These are phyloP conservation scores for Bruguiera sexangula DNA, from an alignment of 345 rosid genomes.

Conservation along the genomic window DNA sequence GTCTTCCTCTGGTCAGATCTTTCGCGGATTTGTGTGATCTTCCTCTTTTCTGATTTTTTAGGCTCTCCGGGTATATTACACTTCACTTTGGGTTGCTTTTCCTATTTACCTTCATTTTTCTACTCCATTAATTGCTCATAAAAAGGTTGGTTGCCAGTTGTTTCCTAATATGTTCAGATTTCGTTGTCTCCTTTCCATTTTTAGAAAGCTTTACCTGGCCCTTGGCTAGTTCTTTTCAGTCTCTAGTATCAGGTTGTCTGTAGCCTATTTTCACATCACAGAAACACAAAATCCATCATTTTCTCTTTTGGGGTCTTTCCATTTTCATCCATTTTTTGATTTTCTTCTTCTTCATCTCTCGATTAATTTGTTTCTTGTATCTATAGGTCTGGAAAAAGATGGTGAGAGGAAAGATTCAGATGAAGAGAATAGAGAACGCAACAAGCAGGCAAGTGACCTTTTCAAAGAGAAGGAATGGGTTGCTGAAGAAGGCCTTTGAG, in stretches of 20 bases:
- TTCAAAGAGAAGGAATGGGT: constrained; percentile 79
- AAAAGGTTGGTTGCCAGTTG: constrained; percentile 3
- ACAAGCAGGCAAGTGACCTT: constrained; percentile 91
- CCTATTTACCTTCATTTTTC: background rate
- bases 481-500: constrained; percentile 80
- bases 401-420: constrained; percentile 86
- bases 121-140: background rate
- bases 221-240: constrained; percentile 7
- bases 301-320: constrained; percentile 4
- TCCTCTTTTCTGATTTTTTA: background rate
- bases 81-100: background rate
- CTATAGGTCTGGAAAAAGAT: constrained; percentile 23
- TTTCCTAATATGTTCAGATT: constrained; percentile 26
- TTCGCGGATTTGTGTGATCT: constrained; percentile 20
- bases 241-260: background rate
- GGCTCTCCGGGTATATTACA: constrained; percentile 2
- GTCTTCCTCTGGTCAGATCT: background rate
- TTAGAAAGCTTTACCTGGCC: constrained; percentile 22
- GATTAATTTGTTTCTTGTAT: background rate
- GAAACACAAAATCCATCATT: constrained; percentile 5
- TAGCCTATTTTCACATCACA: background rate
- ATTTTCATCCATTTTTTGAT: background rate
- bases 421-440: constrained; percentile 85
- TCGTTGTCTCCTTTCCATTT: constrained; percentile 20
- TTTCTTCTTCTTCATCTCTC: background rate